Base-by-base conservation (phyloP, 2,329 filamentous ascomycete species). In the Xylaria sp. region DNA sequence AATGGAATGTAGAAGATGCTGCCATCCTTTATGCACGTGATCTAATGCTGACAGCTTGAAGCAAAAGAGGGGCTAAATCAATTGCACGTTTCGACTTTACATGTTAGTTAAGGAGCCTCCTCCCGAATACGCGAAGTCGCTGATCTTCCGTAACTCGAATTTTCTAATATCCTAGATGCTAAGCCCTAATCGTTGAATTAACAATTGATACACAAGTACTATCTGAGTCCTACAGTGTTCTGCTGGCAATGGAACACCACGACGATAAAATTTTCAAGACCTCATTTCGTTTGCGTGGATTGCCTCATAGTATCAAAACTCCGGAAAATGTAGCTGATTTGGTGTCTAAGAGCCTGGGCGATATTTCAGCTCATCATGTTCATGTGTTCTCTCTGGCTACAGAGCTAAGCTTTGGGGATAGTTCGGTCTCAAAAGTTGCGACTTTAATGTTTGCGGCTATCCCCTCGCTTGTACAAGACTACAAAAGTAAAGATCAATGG, bases 341-440 rank as follows among this genome's bases (percentile, higher is more conserved):
- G 29, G 37, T 67, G 17, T 61, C 57, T 31, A 35, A 41, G 15
- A 52, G 43, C 23, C 58, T 64, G n/a, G 51, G 58, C n/a, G 62
- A 64, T 54, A 40, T 65, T n/a, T 7, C 40, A 25, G 33, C 54
- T 21, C 23, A 31, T 25, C 35, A 60, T 51, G 62, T 69, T 41
- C 47, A 35, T n/a, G 62, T 69, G 4, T 64, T 58, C 37, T 69
- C 66, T 19, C 38, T 69, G 3, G 62, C 65, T 33, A 65, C 56
- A 21, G 38, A 25, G 19, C 27, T 67, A 13, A 25, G 62, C 25
- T 56, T 44, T n/a, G 44, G 53, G 35, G 17, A 54, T 13, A 55
- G 21, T 31, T 38, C 63, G 1, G 58, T 21, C 2, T 59, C 62
- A 7, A 70, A 65, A 49, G 64, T 68, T 2, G 68, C 60, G 11